Conservation (phyloP, 2,329 filamentous ascomycete genomes). For the Chaetomiaceae sp. region DNA sequence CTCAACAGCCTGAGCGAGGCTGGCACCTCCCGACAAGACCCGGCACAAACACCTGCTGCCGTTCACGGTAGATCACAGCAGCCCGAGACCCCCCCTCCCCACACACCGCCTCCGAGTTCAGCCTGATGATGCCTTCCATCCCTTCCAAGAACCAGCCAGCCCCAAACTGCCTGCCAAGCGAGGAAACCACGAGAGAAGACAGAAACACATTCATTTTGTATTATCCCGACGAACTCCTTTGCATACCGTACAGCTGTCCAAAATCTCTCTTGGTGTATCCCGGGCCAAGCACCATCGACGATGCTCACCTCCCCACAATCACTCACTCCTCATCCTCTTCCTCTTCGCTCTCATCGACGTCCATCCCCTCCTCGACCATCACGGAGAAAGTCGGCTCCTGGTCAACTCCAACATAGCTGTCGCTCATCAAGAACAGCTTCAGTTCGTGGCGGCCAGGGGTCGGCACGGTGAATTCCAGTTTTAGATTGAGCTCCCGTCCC, state of each 20-base stretch:
- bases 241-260: constrained; percentile 13
- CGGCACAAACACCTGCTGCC: constrained; percentile 5
- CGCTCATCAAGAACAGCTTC: constrained; percentile 92
- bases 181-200: constrained; percentile 1
- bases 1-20: no score
- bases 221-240: constrained; percentile 6
- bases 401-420: constrained; percentile 94
- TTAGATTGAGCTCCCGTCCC: constrained; percentile 68
- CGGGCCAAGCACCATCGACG: no score
- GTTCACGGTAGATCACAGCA: constrained; percentile 18
- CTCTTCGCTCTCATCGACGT: constrained; percentile 85
- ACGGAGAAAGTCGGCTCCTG: constrained; percentile 89
- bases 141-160: neutral
- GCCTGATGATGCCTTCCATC: constrained; percentile 13
- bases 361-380: constrained; percentile 85
- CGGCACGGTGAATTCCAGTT: constrained; percentile 84
- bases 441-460: constrained; percentile 78
- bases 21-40: constrained; percentile 2
- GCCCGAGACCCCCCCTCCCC: constrained; percentile 16
- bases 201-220: constrained; percentile 13
- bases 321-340: constrained; percentile 64
- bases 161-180: constrained; percentile 4
- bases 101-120: constrained; percentile 23
- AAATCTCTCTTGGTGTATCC: neutral
- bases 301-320: no score